phyloP scores from a whole-genome alignment of 2,329 filamentous ascomycete species.

The Alternaria burnsii region DNA sequence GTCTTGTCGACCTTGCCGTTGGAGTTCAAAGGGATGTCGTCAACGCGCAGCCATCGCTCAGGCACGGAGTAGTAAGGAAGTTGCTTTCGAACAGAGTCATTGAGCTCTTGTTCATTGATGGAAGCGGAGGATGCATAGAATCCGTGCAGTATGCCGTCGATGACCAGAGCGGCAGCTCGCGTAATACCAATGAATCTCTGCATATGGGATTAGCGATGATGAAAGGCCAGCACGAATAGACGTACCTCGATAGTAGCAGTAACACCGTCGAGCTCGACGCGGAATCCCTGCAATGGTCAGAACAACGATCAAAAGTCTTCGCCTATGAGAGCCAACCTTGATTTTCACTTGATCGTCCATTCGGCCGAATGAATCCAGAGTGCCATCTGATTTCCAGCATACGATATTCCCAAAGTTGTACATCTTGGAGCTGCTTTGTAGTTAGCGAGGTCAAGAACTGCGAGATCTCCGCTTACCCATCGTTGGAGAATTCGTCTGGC shows the following conservation, averaged over 20 bases:
- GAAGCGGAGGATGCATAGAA: conserved; percentile 57
- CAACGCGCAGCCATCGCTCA: conserved; percentile 55
- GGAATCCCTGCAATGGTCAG: conserved; percentile 59
- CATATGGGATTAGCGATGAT: conserved; percentile 3
- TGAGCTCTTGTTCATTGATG: conserved; percentile 46
- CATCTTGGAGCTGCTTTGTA: conserved; percentile 53
- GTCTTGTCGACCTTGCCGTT: conserved; percentile 68
- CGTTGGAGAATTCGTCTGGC: conserved; percentile 60
- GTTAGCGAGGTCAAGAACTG: neutral
- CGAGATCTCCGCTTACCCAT: conserved; percentile 54
- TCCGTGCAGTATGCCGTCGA: conserved; percentile 60
- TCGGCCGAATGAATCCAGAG: conserved; percentile 64
- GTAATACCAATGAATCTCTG: conserved; percentile 56
- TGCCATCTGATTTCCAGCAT: conserved; percentile 63
- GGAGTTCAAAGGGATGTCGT: conserved; percentile 59
- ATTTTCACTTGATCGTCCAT: conserved; percentile 71
- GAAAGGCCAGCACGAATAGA: neutral
- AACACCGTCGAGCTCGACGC: conserved; percentile 68
- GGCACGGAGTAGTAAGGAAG: conserved; percentile 67
- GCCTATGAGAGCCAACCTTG: conserved; percentile 46
- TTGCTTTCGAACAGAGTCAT: conserved; percentile 52
- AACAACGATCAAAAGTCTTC: neutral
- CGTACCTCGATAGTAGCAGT: conserved; percentile 46
- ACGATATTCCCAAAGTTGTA: conserved; percentile 70
- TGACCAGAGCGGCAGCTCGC: conserved; percentile 59